Base-by-base conservation (phyloP, 805 yeast species). In the Wickerhamiella brachini region DNA sequence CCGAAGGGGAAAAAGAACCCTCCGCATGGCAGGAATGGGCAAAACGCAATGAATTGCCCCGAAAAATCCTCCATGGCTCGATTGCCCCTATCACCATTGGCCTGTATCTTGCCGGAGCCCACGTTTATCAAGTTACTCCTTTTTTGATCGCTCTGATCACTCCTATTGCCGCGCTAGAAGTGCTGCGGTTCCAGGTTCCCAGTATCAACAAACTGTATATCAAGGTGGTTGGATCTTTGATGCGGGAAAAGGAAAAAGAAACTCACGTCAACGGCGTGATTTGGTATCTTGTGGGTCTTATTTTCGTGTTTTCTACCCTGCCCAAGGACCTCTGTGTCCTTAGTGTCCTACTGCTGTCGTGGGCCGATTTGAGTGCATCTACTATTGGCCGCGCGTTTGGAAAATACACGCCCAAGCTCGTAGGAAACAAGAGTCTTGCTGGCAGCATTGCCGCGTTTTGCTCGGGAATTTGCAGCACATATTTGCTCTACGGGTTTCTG, bases 361-460 rank as follows among this genome's bases (percentile, higher is more conserved):
- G 97, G 97, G 88, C 95, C 5, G 98, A 93, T 63, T 87, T 97
- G 9, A 90, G 97, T 2, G 98, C 98, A 2, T 86, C 96, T 2
- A 86, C 96, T 0, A 68, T 89, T 62, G 98, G 98, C 41, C 75
- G 98, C 57, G 77, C 76, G 51, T 90, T 70, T 65, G 97, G 97
- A 8, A 76, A 83, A 60, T 74, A 82, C 56, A 86, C 96, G 7
- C 94, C 95, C 42, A 80, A 82, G 61, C 66, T 90, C 20, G 74
- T 83, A 6, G 72, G 76, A 54, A 78, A 79, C 55, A 93, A 93
- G 66, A 84, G 95, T 2, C 70, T 93, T 45, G 95, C 96, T 1
- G 98, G 98, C 0, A 82, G 93, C 1, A 49, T 80, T 22, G 97
- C 96, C 22, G 95, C 97, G 5, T 85, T 85, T 60, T 57, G 72